Base-by-base conservation (phyloP, 345 rosid species). In the Jatropha curcas region DNA sequence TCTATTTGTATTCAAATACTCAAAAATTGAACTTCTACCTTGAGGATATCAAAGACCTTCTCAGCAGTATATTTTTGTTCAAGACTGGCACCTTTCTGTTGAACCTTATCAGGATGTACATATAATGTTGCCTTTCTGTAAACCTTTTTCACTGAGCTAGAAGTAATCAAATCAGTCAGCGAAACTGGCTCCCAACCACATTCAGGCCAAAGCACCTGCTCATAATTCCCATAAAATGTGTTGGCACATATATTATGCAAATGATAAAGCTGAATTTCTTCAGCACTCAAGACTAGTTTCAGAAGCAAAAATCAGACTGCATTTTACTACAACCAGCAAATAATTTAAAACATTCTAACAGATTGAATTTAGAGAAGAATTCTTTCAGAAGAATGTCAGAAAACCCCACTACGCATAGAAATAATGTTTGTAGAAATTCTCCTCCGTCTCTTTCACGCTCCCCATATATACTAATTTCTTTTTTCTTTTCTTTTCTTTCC, bases 91-190 rank as follows among this genome's bases (percentile, higher is more conserved):
- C 98, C 98, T 80, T 92, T 95, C 83, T 92, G 99, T 76, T 93
- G 98, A 75, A 93, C 99, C 87, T 96, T 96, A 69, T 96, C 99
- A n/a, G 98, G 99, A 80, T 96, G 98, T 61, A 96, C 86, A 74
- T 75, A 88, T 65, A 93, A 70, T 9, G 90, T 82, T 77, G 99
- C 95, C 87, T 87, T 96, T 68, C 90, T 86, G 71, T 90, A 96
- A 2, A 90, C 95, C 70, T 93, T 93, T 83, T 93, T 96, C 52
- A 96, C 99, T 11, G 96, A 84, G 27, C 85, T 22, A 55, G 98
- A 87, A 71, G 97, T 89, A 67, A 93, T 91, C 81, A 96, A 80
- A 85, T 96, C 98, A 48, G 97, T 88, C 69, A 96, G 74, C 11
- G 97, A 84, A 80, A 90, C 86, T 34, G 96, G 81, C 58, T 88